Base-by-base conservation (phyloP, 2,329 filamentous ascomycete genomes). In the Alternaria conjuncta region DNA sequence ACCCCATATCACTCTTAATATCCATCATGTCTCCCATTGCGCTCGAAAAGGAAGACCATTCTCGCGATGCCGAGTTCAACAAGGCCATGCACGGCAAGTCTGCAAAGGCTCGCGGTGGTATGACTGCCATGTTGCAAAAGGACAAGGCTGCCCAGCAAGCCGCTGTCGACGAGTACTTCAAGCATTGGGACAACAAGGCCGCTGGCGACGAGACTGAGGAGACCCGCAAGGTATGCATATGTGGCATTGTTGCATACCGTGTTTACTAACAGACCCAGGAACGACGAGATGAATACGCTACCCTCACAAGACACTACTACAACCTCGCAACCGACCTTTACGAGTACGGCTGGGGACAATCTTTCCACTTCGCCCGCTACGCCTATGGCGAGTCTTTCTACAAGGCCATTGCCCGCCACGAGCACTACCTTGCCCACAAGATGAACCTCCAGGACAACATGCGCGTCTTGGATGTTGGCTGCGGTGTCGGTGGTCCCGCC, bases 291-390 rank as follows among this genome's bases (percentile, higher is more conserved):
- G 92, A 97, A 83, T 98, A 98, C 81, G 95, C 94, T 57, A 96
- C 93, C 36, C 84, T 98, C 78, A 97, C 95, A 51, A 90, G 92
- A 86, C 94, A 97, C 81, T 97, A 97, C 87, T 97, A 97, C 86
- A 97, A 97, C 83, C 88, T 97, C 53, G 94, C 93, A n/a, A 97
- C 94, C 71, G 94, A 97, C 78, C 83, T 97, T 55, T 97, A 97
- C 86, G 96, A 98, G 85, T 96, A 97, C 74, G 96, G 94, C 75
- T 99, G 96, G 94, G 93, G 93, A 66, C 90, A 94, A 76, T 95
- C 91, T 54, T 99, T 99, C 87, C 95, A 99, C 84, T 98, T 99
- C 87, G 97, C 93, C 84, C 93, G 95, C 68, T 97, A 95, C 82
- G 92, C 93, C 59, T 85, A 90, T 72, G 91, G 92, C 78, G 96